These are phyloP conservation scores for Plantago ovata DNA, from an alignment of 257 asterid species.

Conservation along the genomic window DNA sequence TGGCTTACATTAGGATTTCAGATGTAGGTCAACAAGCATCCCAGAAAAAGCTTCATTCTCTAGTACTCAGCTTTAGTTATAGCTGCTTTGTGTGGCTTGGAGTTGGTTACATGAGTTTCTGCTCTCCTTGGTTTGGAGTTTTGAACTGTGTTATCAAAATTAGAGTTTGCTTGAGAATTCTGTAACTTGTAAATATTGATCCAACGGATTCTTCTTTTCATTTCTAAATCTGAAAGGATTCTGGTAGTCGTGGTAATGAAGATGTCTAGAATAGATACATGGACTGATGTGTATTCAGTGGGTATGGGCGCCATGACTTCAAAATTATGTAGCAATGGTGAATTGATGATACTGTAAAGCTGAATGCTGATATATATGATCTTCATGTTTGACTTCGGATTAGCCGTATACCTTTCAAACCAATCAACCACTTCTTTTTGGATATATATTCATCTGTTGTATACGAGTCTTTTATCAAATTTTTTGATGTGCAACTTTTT, in stretches of 20 bases:
- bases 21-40: too few relatives aligned
- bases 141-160: not conserved
- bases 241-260: slow-evolving; percentile 11
- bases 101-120: slow-evolving; percentile 1
- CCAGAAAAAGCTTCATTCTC: not conserved
- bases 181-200: slow-evolving; percentile 13
- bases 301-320: too few relatives aligned
- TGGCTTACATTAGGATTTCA: too few relatives aligned
- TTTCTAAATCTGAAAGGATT: not conserved
- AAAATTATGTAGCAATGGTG: too few relatives aligned
- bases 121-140: not conserved
- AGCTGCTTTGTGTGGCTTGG: slow-evolving; percentile 7
- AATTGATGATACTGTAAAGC: too few relatives aligned
- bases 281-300: slow-evolving; percentile 23
- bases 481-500: slow-evolving; percentile 1
- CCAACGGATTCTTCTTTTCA: not conserved
- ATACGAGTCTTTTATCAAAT: not conserved
- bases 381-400: not conserved
- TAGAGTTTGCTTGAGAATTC: slow-evolving; percentile 11
- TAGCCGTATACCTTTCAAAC: slow-evolving; percentile 10
- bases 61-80: slow-evolving; percentile 12
- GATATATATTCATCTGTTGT: too few relatives aligned
- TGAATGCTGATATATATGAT: not conserved
- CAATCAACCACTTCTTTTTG: not conserved
- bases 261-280: slow-evolving; percentile 15